Evolutionary conservation across 129 eudicot genomes (phyloP).

Genomic region (Chrysanthemum makinoi): DNA sequence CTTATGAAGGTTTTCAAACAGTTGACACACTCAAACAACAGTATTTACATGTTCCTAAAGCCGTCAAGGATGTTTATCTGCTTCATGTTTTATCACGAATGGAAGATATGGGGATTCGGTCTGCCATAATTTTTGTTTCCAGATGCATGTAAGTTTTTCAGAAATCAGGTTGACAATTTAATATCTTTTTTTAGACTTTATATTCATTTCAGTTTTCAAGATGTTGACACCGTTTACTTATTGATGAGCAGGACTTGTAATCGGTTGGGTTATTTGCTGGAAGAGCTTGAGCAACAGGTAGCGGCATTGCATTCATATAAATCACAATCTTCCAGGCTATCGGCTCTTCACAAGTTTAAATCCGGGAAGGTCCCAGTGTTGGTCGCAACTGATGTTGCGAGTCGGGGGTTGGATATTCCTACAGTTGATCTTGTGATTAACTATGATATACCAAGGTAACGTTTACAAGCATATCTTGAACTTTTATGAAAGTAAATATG

Average conservation of each 20-base stretch:
- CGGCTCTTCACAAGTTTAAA: constrained; percentile 80
- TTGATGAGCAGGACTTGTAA: constrained; percentile 61
- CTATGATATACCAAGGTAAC: constrained; percentile 83
- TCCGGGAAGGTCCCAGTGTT: constrained; percentile 74
- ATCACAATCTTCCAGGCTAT: constrained; percentile 78
- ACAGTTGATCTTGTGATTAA: constrained; percentile 91
- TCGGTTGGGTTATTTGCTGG: constrained; percentile 60
- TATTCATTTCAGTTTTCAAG: too few relatives aligned
- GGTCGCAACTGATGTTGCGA: constrained; percentile 89
- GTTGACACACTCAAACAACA: constrained; percentile 88
- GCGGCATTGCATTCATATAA: constrained; percentile 75
- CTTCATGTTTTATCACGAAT: constrained; percentile 55
- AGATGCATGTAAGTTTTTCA: constrained; percentile 59
- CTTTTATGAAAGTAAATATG: neutral
- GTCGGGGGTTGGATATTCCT: constrained; percentile 92
- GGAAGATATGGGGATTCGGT: constrained; percentile 77
- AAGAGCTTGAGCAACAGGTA: constrained; percentile 74
- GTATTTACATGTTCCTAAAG: constrained; percentile 63
- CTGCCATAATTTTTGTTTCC: constrained; percentile 81
- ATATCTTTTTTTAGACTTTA: too few relatives aligned
- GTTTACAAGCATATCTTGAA: neutral
- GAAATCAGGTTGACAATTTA: too few relatives aligned
- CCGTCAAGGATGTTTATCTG: constrained; percentile 81
- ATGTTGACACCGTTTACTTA: neutral
- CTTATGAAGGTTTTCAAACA: constrained; percentile 80